Percentiles rank a stretch among this genome's conserved stretches.
These are phyloP conservation scores for Solanum chacoense DNA, from an alignment of 305 asterid species.

Conservation along the genomic window DNA sequence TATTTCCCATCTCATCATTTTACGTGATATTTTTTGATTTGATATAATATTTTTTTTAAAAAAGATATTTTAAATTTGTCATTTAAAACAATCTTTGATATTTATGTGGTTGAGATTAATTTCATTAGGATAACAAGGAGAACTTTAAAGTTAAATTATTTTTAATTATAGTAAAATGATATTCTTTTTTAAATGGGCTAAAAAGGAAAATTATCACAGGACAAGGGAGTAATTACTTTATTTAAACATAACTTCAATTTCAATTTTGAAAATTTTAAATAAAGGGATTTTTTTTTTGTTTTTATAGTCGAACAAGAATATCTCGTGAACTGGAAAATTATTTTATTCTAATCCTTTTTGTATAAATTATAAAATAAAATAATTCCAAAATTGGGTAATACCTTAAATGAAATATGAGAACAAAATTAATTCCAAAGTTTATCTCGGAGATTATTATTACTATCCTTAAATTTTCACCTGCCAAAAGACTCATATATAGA, in stretches of 20 bases:
- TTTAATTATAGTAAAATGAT: too few relatives aligned
- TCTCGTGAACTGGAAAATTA: background rate
- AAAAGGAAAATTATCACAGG: background rate
- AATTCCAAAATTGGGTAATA: background rate
- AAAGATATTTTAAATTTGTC: too few relatives aligned
- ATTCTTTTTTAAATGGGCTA: background rate
- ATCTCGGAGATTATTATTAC: background rate
- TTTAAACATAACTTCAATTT: background rate
- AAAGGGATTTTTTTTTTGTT: background rate
- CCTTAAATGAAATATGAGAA: background rate
- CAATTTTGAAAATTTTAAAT: background rate
- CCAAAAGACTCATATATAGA: background rate
- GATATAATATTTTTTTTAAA: too few relatives aligned
- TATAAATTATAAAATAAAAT: background rate
- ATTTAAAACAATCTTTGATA: too few relatives aligned
- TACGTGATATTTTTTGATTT: accelerated
- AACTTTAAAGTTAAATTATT: background rate
- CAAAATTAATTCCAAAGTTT: background rate
- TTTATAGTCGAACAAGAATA: background rate
- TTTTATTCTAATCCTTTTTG: background rate
- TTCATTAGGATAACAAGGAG: background rate
- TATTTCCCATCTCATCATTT: background rate
- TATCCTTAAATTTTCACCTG: background rate
- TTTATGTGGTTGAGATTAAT: too few relatives aligned
- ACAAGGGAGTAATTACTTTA: background rate